Evolutionary conservation across 495 filamentous ascomycete species (phyloP), one percentile per base, ranked within the genome.

Genomic region (Chaetomium cochliodes): DNA sequence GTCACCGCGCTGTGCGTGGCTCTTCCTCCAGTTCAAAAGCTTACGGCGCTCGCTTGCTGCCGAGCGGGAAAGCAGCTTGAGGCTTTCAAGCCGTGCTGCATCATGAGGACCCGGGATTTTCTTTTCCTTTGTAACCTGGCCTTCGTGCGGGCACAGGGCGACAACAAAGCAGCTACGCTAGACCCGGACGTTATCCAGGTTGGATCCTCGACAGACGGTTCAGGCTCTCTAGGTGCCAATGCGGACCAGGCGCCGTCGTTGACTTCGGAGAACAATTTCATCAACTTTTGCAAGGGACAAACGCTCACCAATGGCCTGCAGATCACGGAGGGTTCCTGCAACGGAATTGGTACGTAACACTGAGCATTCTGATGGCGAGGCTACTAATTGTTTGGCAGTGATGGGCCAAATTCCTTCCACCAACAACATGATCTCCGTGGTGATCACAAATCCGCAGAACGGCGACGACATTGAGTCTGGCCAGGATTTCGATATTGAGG

Each of bases 381-480:
- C 28, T 37, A 37, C 39, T 64, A 18, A 61, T 42, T 25, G 60
- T 15, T 55, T 62, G 39, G 50, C 71, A 80, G 82, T 78, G 5
- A 88, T 88, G 85, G 86, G 86, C 28, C 77, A 87, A 62, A 86
- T 88, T 65, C 86, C 86, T 18, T 73, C 82, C 22, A 75, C 73
- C 51, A 72, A 65, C 54, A 80, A 81, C 23, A 88, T 88, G 86
- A 74, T 86, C 56, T 85, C 86, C 2, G 76, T 80, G 7, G 81
- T 87, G 54, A 82, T 88, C 65, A 72, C 76, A 25, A 74, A 67
- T 58, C 86, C 86, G 3, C 22, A 67, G 16, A 65, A 78, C 8
- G 79, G 78, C 23, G 65, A 69, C 16, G 69, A 72, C 37, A 67
- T 85, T 22, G 53, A 73, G 23, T 67, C 78, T 1, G 74, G 83